Conservation (phyloP, 306 rosid genomes). For the Cotoneaster glaucophyllus region DNA sequence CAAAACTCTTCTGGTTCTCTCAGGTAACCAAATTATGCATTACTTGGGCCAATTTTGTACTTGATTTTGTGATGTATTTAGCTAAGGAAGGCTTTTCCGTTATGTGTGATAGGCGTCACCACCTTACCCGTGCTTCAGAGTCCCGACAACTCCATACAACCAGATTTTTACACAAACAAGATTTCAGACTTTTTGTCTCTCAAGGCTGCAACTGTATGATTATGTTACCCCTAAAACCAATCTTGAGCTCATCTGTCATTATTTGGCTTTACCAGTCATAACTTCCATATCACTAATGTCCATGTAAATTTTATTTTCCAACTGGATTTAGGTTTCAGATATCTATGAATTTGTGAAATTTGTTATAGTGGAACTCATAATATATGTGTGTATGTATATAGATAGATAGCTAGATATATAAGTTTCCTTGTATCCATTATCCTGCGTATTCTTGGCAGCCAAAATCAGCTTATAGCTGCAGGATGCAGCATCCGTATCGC, state of each 20-base stretch:
- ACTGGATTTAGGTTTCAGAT: background rate
- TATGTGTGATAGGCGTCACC: conserved; percentile 50
- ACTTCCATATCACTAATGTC: background rate
- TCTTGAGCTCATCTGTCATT: background rate
- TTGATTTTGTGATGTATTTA: background rate
- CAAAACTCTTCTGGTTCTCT: conserved; percentile 92
- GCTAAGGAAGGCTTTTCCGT: background rate
- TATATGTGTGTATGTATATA: background rate
- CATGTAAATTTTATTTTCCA: background rate
- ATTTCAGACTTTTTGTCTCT: conserved; percentile 80
- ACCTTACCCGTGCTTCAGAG: conserved; percentile 58
- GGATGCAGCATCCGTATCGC: background rate
- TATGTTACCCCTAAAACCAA: background rate
- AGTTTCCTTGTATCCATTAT: background rate
- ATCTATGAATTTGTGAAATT: background rate
- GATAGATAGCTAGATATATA: background rate
- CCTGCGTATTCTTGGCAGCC: background rate
- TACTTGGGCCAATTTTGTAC: background rate
- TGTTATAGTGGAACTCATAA: background rate
- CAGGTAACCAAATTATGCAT: conserved; percentile 29
- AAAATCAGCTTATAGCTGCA: background rate
- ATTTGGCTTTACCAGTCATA: background rate
- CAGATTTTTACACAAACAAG: conserved; percentile 81
- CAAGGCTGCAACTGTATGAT: conserved; percentile 71
- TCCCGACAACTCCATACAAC: conserved; percentile 75